Evolutionary conservation across 768 basidiomycete genomes (phyloP).

Genomic region (Termitomyces sp.): DNA sequence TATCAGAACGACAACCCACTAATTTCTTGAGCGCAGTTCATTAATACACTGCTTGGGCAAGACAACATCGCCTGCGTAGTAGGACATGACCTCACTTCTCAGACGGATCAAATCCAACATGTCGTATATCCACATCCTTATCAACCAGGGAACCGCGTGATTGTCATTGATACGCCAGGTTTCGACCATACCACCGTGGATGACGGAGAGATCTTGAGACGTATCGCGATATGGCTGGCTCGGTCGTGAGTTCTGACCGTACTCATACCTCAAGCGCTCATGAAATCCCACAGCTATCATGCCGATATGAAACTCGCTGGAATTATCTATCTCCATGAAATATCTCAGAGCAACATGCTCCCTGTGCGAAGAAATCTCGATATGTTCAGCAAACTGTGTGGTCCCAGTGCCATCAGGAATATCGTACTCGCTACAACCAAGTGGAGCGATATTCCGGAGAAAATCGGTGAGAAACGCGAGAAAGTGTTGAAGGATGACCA

Average conservation of each 20-base stretch:
- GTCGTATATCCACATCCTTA: conserved; percentile 12
- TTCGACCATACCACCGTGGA: conserved; percentile 18
- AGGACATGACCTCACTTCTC: conserved; percentile 14
- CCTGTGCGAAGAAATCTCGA: conserved; percentile 37
- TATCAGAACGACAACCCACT: neutral
- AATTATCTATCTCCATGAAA: conserved; percentile 24
- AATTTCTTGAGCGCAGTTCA: conserved; percentile 14
- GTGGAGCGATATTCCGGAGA: conserved; percentile 32
- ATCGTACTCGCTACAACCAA: conserved; percentile 45
- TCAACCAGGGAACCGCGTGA: conserved; percentile 4
- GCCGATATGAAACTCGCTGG: conserved; percentile 20
- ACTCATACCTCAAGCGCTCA: neutral
- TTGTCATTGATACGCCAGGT: conserved; percentile 19
- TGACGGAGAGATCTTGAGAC: conserved; percentile 16
- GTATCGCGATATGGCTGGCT: conserved; percentile 16
- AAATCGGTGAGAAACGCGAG: conserved; percentile 10
- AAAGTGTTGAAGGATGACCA: conserved; percentile 7
- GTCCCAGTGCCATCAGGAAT: conserved; percentile 36
- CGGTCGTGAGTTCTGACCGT: conserved; percentile 7
- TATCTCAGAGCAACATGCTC: conserved; percentile 31
- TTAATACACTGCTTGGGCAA: conserved; percentile 16
- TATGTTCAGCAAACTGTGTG: conserved; percentile 44
- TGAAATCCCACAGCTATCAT: conserved; percentile 16
- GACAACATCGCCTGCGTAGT: conserved; percentile 6
- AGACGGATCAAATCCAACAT: conserved; percentile 15